Evolutionary conservation across 1,284 basidiomycete genomes (phyloP).

Genomic region (Ganoderma lingzhi): DNA sequence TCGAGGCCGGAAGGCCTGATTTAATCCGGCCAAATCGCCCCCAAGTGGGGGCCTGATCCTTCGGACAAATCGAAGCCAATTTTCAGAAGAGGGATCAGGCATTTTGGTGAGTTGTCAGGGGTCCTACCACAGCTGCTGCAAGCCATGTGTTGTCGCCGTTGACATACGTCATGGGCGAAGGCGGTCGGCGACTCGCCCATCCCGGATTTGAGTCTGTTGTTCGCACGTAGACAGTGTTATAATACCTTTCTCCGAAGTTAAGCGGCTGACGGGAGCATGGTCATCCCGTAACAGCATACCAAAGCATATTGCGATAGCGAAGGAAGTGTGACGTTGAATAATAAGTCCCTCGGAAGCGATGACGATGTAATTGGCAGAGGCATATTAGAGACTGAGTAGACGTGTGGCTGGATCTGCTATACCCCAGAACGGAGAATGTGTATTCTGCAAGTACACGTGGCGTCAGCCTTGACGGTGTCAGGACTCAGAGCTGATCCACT

Average conservation of each 20-base stretch:
- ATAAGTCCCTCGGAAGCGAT: background rate
- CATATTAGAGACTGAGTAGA: background rate
- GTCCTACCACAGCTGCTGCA: background rate
- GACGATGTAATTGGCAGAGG: background rate
- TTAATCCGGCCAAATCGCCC: too few species aligned
- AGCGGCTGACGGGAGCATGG: background rate
- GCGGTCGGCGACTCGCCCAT: background rate
- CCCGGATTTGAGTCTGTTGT: background rate
- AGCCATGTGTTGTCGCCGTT: background rate
- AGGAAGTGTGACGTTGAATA: background rate
- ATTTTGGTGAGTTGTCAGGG: too few species aligned
- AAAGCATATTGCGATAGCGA: background rate
- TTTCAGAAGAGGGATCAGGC: too few species aligned
- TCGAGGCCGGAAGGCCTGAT: too few species aligned
- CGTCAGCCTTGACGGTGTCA: background rate
- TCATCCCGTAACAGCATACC: background rate
- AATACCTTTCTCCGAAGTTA: background rate
- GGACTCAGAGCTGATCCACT: background rate
- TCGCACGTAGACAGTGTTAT: background rate
- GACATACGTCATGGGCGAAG: background rate
- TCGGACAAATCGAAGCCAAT: too few species aligned
- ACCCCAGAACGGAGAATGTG: background rate
- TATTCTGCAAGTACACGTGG: background rate
- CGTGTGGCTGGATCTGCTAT: slow-evolving; percentile 1
- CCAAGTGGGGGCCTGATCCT: too few species aligned